Evolutionary conservation across 108 stramenopile genomes (phyloP).

Genomic region (Cylindrotheca fusiformis): DNA sequence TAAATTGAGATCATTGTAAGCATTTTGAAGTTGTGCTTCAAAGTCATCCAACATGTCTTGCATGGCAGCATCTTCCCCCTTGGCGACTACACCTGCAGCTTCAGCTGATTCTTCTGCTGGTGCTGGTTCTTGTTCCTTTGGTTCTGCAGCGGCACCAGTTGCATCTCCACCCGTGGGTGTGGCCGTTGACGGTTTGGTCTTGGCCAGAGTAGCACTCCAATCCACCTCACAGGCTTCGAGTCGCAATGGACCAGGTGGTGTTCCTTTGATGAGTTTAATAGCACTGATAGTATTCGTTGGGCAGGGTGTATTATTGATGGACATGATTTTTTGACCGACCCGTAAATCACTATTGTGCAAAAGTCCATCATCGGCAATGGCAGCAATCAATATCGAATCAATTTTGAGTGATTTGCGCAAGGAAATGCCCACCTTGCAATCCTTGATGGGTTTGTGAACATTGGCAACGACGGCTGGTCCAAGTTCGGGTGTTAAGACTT

Average conservation of each 20-base stretch:
- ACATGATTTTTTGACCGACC: constrained; percentile 18
- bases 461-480: neutral
- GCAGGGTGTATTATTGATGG: constrained; percentile 28
- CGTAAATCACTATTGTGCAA: constrained; percentile 24
- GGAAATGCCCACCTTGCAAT: constrained; percentile 25
- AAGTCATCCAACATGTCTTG: neutral
- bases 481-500: neutral
- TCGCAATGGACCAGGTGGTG: neutral
- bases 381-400: constrained; percentile 24
- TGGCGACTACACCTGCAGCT: too few species aligned
- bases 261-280: constrained; percentile 32
- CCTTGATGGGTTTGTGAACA: neutral
- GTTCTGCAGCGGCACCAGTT: neutral
- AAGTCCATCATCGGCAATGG: constrained; percentile 18
- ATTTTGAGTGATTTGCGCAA: constrained; percentile 20
- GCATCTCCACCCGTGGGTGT: neutral
- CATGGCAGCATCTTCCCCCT: neutral
- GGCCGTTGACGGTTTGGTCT: neutral
- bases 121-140: neutral
- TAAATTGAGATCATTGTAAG: neutral
- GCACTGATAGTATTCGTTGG: constrained; percentile 17
- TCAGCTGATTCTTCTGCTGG: constrained; percentile 1
- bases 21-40: neutral
- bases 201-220: neutral
- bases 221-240: neutral